Percentiles rank a stretch among this genome's conserved stretches.
Conservation (phyloP, 495 filamentous ascomycete species). For the Chaetomium cochliodes region DNA sequence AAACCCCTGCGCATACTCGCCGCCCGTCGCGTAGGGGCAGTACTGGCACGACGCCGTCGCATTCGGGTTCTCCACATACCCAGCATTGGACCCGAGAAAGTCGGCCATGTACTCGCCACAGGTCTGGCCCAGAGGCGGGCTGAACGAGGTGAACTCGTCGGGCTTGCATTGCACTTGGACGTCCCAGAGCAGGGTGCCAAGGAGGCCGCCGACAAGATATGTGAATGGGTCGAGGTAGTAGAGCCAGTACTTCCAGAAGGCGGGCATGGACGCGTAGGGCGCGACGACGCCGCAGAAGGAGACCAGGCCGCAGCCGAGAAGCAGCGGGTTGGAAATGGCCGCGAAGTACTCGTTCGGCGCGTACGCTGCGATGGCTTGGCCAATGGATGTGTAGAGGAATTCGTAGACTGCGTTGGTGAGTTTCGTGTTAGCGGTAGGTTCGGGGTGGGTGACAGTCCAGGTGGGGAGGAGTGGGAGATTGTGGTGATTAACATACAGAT, state of each 20-base stretch:
- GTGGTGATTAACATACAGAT: slow-evolving; percentile 2
- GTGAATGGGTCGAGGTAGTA: slow-evolving; percentile 57
- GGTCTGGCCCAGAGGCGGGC: slow-evolving; percentile 25
- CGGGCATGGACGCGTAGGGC: slow-evolving; percentile 49
- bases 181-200: slow-evolving; percentile 24
- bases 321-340: slow-evolving; percentile 50
- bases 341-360: slow-evolving; percentile 55
- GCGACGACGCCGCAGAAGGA: slow-evolving; percentile 50
- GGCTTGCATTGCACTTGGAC: slow-evolving; percentile 20
- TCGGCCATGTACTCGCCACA: slow-evolving; percentile 28
- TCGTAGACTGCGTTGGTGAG: slow-evolving; percentile 38
- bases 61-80: slow-evolving; percentile 40
- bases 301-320: slow-evolving; percentile 40
- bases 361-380: slow-evolving; percentile 46
- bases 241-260: slow-evolving; percentile 46
- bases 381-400: slow-evolving; percentile 46
- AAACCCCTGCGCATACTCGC: slow-evolving; percentile 48
- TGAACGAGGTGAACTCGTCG: slow-evolving; percentile 24
- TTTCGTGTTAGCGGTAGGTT: slow-evolving; percentile 40
- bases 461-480: slow-evolving; percentile 30
- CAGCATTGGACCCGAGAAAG: slow-evolving; percentile 32
- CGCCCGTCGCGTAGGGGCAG: slow-evolving; percentile 58
- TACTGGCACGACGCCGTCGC: slow-evolving; percentile 53
- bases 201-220: slow-evolving; percentile 49
- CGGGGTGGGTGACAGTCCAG: no score